Percentiles rank a stretch among this genome's conserved stretches.
These are phyloP conservation scores for Verticillium longisporum DNA, from an alignment of 2,329 filamentous ascomycete species.

Conservation along the genomic window DNA sequence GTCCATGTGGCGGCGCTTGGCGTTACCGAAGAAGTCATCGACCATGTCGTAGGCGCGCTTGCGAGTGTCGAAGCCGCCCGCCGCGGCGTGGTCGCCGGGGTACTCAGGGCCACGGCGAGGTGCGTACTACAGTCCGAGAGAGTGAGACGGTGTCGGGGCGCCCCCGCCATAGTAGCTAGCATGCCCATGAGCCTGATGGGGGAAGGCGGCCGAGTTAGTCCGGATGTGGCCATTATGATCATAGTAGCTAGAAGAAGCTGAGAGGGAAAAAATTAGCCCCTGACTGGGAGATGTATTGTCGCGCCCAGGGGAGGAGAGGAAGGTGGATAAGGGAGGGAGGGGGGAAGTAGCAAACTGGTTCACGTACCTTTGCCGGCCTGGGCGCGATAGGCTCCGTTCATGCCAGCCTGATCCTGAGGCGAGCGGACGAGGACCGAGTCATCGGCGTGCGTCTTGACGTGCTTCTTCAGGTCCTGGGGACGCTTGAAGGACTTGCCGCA, in stretches of 20 bases:
- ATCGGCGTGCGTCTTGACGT: constrained; percentile 97
- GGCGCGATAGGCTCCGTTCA: constrained; percentile 44
- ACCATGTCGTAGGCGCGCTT: constrained; percentile 84
- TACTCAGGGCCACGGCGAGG: constrained; percentile 39
- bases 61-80: constrained; percentile 55
- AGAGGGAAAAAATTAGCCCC: constrained; percentile 34
- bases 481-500: constrained; percentile 99
- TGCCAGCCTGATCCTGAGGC: constrained; percentile 43
- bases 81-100: constrained; percentile 44
- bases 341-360: constrained; percentile 10
- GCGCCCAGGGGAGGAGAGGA: constrained; percentile 12
- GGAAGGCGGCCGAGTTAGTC: constrained; percentile 45
- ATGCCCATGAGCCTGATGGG: constrained; percentile 46
- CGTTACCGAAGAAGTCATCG: constrained; percentile 89
- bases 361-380: constrained; percentile 47
- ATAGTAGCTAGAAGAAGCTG: constrained; percentile 53
- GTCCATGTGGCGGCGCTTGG: constrained; percentile 87
- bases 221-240: constrained; percentile 60
- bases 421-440: constrained; percentile 68
- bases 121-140: constrained; percentile 56
- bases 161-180: constrained; percentile 44
- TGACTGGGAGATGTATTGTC: constrained; percentile 15
- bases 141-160: constrained; percentile 30
- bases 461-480: constrained; percentile 97
- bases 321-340: too few relatives aligned